phyloP scores from a whole-genome alignment of 2,329 filamentous ascomycete genomes.

The Fusarium sp. region DNA sequence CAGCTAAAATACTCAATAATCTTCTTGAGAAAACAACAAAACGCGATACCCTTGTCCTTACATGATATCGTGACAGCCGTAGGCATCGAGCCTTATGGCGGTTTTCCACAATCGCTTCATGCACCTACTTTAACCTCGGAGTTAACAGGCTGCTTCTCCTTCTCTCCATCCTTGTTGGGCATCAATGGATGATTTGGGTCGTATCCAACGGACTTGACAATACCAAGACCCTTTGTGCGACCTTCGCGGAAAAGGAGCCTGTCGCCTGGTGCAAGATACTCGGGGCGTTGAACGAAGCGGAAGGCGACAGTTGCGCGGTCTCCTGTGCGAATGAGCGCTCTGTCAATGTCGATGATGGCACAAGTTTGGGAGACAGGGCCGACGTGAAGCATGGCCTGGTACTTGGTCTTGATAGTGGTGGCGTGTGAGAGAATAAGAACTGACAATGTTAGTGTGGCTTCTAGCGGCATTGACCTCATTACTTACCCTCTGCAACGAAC shows the following conservation, averaged over 20 bases:
- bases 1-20: background rate
- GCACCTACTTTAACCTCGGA: constrained; percentile 40
- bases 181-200: constrained; percentile 67
- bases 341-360: constrained; percentile 95
- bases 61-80: constrained; percentile 25
- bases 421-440: constrained; percentile 95
- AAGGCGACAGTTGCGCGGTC: constrained; percentile 96
- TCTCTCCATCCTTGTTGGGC: constrained; percentile 26
- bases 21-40: background rate
- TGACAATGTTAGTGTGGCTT: constrained; percentile 41
- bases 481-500: constrained; percentile 78
- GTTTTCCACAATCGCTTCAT: constrained; percentile 4
- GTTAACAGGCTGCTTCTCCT: constrained; percentile 30
- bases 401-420: constrained; percentile 95
- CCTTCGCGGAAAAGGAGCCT: constrained; percentile 93
- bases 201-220: constrained; percentile 92
- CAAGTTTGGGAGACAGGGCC: constrained; percentile 96
- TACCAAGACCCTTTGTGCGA: constrained; percentile 92
- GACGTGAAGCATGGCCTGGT: constrained; percentile 98
- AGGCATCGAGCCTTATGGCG: background rate
- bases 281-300: constrained; percentile 90
- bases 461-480: background rate
- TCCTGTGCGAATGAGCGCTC: constrained; percentile 93
- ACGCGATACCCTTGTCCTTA: constrained; percentile 18
- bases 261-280: constrained; percentile 90